Conservation (phyloP, 164 flowering plant genomes). For the Chimonanthus salicifolius region DNA sequence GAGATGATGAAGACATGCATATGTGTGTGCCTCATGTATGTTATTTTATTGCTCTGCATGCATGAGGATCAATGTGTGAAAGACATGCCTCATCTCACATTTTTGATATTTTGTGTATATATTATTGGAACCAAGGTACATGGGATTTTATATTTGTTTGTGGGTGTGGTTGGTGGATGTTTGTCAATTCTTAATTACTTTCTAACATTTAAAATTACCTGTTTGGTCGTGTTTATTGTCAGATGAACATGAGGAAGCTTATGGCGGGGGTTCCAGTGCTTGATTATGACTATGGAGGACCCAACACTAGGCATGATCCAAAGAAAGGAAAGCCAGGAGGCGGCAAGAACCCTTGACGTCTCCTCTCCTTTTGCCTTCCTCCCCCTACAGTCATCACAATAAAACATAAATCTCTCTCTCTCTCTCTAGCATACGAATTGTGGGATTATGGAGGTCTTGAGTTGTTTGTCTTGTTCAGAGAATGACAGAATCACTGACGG, state of each 20-base stretch:
- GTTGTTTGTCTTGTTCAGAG: not conserved
- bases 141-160: not conserved
- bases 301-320: slow-evolving; percentile 21
- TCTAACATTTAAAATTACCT: not conserved
- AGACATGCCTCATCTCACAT: not conserved
- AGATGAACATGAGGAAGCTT: slow-evolving; percentile 21
- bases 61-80: not conserved
- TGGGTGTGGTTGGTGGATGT: not conserved
- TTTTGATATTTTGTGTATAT: no score
- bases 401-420: not conserved
- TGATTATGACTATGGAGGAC: slow-evolving; percentile 26
- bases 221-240: not conserved
- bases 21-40: no score
- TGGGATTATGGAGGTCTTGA: not conserved
- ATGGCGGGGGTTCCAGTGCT: not conserved
- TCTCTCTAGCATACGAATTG: not conserved
- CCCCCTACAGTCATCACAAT: not conserved
- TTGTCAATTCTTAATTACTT: not conserved
- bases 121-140: no score
- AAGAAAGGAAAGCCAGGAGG: slow-evolving; percentile 16
- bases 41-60: no score
- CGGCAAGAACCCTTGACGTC: slow-evolving; percentile 8
- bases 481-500: not conserved
- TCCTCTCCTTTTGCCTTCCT: not conserved
- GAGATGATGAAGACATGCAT: no score